Evolutionary conservation across 108 stramenopile species (phyloP).

Genomic region (Halocafeteria seosinensis): DNA sequence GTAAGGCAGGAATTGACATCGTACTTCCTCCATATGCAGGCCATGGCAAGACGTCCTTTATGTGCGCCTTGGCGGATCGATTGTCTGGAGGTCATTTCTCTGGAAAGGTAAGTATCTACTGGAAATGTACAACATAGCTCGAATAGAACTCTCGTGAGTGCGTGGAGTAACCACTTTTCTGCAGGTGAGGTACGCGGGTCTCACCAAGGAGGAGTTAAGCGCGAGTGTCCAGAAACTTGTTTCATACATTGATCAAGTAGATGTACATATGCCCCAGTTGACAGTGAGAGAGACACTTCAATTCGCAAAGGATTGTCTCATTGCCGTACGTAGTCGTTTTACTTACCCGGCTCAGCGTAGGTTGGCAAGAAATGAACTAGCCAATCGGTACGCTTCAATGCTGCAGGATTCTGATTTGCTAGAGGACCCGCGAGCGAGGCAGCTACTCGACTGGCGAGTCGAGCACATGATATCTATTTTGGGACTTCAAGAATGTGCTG

Average conservation of each 20-base stretch:
- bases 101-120: background rate
- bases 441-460: background rate
- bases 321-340: too few species aligned
- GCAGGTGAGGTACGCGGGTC: background rate
- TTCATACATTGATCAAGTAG: background rate
- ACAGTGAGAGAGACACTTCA: background rate
- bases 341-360: too few species aligned
- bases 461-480: constrained; percentile 27
- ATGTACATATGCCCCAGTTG: background rate
- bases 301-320: background rate
- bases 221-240: background rate
- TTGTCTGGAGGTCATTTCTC: background rate
- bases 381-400: too few species aligned
- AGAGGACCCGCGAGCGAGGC: background rate
- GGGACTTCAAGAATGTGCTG: constrained; percentile 24
- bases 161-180: background rate
- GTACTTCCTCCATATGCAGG: too few species aligned
- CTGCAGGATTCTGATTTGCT: too few species aligned
- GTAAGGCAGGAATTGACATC: too few species aligned
- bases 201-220: background rate
- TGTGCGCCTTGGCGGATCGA: background rate
- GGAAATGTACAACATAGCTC: background rate
- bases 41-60: background rate
- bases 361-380: too few species aligned
- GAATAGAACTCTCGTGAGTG: background rate